phyloP scores from a whole-genome alignment of 2,329 filamentous ascomycete genomes.

The Ceratocystis diversiconidia region DNA sequence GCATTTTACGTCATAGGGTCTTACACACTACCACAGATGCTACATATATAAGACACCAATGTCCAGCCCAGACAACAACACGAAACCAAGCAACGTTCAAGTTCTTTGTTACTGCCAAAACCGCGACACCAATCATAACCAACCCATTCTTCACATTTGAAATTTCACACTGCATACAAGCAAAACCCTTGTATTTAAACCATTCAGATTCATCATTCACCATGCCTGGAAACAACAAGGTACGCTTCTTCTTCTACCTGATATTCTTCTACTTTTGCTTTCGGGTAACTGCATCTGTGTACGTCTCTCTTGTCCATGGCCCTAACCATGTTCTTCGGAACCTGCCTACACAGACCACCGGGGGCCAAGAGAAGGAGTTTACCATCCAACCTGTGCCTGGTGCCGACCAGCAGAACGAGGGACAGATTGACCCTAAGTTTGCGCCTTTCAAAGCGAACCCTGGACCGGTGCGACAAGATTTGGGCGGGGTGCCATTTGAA shows the following conservation, averaged over 20 bases:
- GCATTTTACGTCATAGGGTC: slow-evolving; percentile 2
- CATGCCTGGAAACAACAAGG: slow-evolving; percentile 17
- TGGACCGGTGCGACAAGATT: slow-evolving; percentile 41
- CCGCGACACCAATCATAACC: neutral
- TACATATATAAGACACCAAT: neutral
- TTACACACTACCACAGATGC: neutral
- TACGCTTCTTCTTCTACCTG: slow-evolving; percentile 15
- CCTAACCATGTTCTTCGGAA: slow-evolving; percentile 15
- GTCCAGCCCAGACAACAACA: neutral
- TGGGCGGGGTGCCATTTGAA: slow-evolving; percentile 40
- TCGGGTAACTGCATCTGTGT: slow-evolving; percentile 9
- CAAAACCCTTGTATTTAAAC: neutral
- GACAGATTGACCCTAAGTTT: slow-evolving; percentile 30
- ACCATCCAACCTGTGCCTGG: slow-evolving; percentile 30
- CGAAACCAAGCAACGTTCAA: neutral
- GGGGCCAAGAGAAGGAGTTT: slow-evolving; percentile 30
- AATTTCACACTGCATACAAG: neutral
- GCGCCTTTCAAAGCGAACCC: slow-evolving; percentile 40
- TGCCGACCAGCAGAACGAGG: slow-evolving; percentile 24
- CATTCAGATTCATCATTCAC: neutral
- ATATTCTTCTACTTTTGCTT: slow-evolving; percentile 12
- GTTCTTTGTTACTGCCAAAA: neutral
- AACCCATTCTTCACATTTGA: neutral
- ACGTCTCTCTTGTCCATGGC: slow-evolving; percentile 10
- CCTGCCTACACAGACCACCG: slow-evolving; percentile 3